Conservation (phyloP, 768 basidiomycete species). For the Xerocomellus intermedius region DNA sequence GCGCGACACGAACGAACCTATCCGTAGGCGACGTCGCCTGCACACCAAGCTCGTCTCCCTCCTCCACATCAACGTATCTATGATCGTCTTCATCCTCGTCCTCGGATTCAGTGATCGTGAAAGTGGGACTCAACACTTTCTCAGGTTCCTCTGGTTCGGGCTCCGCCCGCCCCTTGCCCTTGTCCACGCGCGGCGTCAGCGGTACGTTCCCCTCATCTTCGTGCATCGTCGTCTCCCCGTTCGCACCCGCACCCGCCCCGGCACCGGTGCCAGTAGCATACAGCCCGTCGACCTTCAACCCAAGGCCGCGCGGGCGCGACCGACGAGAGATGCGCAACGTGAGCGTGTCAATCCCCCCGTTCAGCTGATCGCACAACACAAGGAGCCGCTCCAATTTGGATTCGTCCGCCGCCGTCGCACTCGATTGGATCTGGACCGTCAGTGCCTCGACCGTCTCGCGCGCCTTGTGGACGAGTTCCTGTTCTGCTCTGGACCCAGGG, state of each 20-base stretch:
- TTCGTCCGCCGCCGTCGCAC: slow-evolving; percentile 47
- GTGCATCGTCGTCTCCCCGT: not conserved
- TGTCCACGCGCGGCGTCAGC: slow-evolving; percentile 67
- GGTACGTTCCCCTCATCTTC: slow-evolving; percentile 35
- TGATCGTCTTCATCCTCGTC: slow-evolving; percentile 46
- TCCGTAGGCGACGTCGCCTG: slow-evolving; percentile 39
- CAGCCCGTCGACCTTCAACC: slow-evolving; percentile 36
- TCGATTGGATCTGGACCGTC: slow-evolving; percentile 47
- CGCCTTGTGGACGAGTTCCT: slow-evolving; percentile 49
- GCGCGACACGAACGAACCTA: slow-evolving; percentile 40
- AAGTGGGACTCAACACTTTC: slow-evolving; percentile 63
- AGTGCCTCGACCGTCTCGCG: slow-evolving; percentile 53
- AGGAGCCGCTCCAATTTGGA: slow-evolving; percentile 66
- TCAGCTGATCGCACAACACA: slow-evolving; percentile 68
- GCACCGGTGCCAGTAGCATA: slow-evolving; percentile 27
- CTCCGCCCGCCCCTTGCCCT: slow-evolving; percentile 74
- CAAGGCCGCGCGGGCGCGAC: slow-evolving; percentile 46
- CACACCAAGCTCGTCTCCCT: slow-evolving; percentile 28
- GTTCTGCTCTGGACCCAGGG: not conserved
- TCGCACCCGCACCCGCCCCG: no score
- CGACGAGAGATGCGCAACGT: slow-evolving; percentile 38
- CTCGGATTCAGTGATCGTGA: slow-evolving; percentile 40
- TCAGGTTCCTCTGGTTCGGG: slow-evolving; percentile 67
- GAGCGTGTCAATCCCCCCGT: slow-evolving; percentile 51
- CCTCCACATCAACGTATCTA: slow-evolving; percentile 35